Conservation (phyloP, 129 eudicot genomes). For the Smallanthus sonchifolius region DNA sequence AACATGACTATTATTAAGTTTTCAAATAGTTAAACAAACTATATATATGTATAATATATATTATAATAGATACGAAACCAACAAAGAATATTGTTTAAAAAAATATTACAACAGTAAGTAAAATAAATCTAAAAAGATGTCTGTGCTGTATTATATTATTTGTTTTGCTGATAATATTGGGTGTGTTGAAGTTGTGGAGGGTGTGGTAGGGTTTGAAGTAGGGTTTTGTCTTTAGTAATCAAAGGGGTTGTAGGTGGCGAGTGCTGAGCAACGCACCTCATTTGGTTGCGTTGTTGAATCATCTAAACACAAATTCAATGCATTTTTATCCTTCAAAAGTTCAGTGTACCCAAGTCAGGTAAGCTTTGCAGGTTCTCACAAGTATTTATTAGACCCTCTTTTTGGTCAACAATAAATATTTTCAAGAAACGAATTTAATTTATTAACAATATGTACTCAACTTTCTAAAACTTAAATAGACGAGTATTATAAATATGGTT, state of each 20-base stretch:
- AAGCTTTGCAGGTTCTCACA: constrained; percentile 51
- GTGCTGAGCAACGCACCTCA: constrained; percentile 20
- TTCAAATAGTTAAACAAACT: too few relatives aligned
- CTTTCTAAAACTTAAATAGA: too few relatives aligned
- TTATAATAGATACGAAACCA: too few relatives aligned
- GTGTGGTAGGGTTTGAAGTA: constrained; percentile 33
- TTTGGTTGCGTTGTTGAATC: constrained; percentile 46
- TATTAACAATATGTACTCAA: too few relatives aligned
- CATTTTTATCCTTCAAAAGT: constrained; percentile 37
- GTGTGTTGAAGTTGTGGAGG: constrained; percentile 18
- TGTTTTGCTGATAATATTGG: too few relatives aligned
- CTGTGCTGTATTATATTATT: too few relatives aligned
- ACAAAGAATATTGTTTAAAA: too few relatives aligned
- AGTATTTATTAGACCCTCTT: constrained; percentile 46
- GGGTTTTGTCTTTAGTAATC: constrained; percentile 39
- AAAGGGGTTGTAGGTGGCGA: constrained; percentile 40
- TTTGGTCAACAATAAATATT: constrained; percentile 17
- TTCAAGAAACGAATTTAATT: not conserved
- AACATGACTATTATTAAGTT: too few relatives aligned
- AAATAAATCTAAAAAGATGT: too few relatives aligned
- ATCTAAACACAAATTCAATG: constrained; percentile 53
- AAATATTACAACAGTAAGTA: not conserved
- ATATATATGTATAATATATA: too few relatives aligned
- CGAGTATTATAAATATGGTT: too few relatives aligned
- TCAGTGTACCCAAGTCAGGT: constrained; percentile 65